Evolutionary conservation across 495 filamentous ascomycete genomes (phyloP).

Genomic region (Apodospora peruviana): DNA sequence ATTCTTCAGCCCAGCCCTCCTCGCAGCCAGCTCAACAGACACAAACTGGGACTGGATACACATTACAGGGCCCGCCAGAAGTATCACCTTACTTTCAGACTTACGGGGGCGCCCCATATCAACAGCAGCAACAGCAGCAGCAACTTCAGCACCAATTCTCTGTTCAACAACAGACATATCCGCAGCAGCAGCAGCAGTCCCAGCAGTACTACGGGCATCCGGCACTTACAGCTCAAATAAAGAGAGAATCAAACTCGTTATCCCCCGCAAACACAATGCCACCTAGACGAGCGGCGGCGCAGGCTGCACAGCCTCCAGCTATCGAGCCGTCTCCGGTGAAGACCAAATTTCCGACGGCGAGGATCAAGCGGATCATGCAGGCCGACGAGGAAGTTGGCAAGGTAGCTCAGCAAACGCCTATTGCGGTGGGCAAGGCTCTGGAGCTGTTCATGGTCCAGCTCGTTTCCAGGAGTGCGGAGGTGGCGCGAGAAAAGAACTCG

Average conservation of each 20-base stretch:
- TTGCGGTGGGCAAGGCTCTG: constrained; percentile 89
- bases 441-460: constrained; percentile 97
- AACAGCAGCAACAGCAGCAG: constrained; percentile 6
- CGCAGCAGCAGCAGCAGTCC: constrained; percentile 11
- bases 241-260: constrained; percentile 18
- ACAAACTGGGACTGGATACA: constrained; percentile 4
- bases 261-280: constrained; percentile 28
- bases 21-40: background rate
- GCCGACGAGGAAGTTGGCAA: constrained; percentile 99
- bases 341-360: constrained; percentile 94
- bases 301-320: constrained; percentile 13
- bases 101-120: background rate
- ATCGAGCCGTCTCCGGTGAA: constrained; percentile 65
- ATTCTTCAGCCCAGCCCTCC: constrained; percentile 1
- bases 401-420: constrained; percentile 93
- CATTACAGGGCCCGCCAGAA: constrained; percentile 4
- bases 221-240: constrained; percentile 15
- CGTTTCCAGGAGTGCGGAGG: constrained; percentile 77
- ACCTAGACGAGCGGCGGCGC: constrained; percentile 32
- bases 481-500: constrained; percentile 72
- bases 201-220: background rate
- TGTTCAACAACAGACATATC: background rate
- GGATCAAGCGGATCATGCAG: constrained; percentile 99
- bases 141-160: background rate
- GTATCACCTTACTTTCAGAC: constrained; percentile 12